These are phyloP conservation scores for Aspergillus aculeatus DNA, from an alignment of 2,329 filamentous ascomycete species.

Conservation along the genomic window DNA sequence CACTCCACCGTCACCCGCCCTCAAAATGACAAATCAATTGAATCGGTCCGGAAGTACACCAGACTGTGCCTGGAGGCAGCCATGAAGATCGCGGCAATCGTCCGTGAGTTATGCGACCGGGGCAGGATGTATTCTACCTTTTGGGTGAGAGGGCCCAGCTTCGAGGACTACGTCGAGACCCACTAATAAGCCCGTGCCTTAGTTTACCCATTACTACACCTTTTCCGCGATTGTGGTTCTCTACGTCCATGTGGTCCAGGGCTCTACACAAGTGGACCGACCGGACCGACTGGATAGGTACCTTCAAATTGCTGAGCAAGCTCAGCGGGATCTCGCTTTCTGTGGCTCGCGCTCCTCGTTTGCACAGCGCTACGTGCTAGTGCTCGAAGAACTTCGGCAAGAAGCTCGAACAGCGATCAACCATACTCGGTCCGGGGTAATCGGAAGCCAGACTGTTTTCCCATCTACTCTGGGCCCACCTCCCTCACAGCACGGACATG, in stretches of 20 bases:
- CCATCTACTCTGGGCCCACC: too few species aligned
- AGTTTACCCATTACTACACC: slow-evolving; percentile 43
- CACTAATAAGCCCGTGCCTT: not conserved
- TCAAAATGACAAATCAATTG: slow-evolving; percentile 17
- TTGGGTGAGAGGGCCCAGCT: slow-evolving; percentile 38
- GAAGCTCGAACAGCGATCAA: slow-evolving; percentile 21
- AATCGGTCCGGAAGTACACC: slow-evolving; percentile 21
- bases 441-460: too few species aligned
- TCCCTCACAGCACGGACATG: too few species aligned
- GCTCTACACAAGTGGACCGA: slow-evolving; percentile 27
- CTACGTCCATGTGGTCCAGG: slow-evolving; percentile 48
- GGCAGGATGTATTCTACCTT: slow-evolving; percentile 43
- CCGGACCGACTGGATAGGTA: slow-evolving; percentile 17
- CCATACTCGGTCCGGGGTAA: not conserved
- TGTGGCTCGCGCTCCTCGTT: slow-evolving; percentile 42
- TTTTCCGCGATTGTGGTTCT: slow-evolving; percentile 48
- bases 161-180: too few species aligned
- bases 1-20: slow-evolving; percentile 9
- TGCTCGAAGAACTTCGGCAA: slow-evolving; percentile 39
- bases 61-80: slow-evolving; percentile 42
- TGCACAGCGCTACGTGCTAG: slow-evolving; percentile 44
- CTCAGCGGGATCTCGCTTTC: slow-evolving; percentile 41
- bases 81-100: slow-evolving; percentile 38
- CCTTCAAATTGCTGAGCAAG: slow-evolving; percentile 41
- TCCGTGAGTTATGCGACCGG: slow-evolving; percentile 40